phyloP scores from a whole-genome alignment of 768 basidiomycete genomes.

The Collybiopsis luxurians region DNA sequence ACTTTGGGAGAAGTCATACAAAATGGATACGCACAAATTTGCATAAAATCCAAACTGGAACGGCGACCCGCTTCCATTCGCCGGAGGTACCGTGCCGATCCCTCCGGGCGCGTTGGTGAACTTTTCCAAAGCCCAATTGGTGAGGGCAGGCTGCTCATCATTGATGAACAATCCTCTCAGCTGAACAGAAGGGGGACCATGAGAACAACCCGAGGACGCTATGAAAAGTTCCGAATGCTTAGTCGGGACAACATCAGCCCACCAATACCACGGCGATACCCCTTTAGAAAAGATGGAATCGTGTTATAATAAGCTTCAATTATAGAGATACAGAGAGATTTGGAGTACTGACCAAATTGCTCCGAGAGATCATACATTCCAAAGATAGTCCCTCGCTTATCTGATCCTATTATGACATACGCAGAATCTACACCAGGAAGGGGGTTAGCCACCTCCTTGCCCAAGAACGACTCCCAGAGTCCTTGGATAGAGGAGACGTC shows the following conservation, averaged over 20 bases:
- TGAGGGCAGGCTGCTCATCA: conserved; percentile 71
- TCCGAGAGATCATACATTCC: conserved; percentile 68
- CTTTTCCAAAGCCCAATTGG: conserved; percentile 69
- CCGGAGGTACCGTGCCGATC: conserved; percentile 47
- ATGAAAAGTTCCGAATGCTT: conserved; percentile 49
- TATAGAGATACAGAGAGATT: background rate
- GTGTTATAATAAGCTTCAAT: too few species aligned
- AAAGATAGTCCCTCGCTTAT: conserved; percentile 68
- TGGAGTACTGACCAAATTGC: conserved; percentile 50
- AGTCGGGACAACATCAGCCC: conserved; percentile 74
- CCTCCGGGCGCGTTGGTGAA: conserved; percentile 64
- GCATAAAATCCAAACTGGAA: conserved; percentile 42
- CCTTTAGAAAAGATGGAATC: conserved; percentile 39
- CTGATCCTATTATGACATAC: conserved; percentile 67
- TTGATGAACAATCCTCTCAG: conserved; percentile 75
- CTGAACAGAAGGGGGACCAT: conserved; percentile 65
- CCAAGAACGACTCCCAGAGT: conserved; percentile 64
- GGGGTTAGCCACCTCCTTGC: conserved; percentile 50
- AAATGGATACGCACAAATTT: background rate
- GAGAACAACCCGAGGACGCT: conserved; percentile 41
- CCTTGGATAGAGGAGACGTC: conserved; percentile 58
- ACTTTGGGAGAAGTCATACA: too few species aligned
- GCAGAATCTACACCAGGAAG: conserved; percentile 56
- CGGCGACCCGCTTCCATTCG: conserved; percentile 54
- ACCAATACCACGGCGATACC: conserved; percentile 74